Conservation (phyloP, 345 rosid genomes). For the Eucalyptus erythrocorys region DNA sequence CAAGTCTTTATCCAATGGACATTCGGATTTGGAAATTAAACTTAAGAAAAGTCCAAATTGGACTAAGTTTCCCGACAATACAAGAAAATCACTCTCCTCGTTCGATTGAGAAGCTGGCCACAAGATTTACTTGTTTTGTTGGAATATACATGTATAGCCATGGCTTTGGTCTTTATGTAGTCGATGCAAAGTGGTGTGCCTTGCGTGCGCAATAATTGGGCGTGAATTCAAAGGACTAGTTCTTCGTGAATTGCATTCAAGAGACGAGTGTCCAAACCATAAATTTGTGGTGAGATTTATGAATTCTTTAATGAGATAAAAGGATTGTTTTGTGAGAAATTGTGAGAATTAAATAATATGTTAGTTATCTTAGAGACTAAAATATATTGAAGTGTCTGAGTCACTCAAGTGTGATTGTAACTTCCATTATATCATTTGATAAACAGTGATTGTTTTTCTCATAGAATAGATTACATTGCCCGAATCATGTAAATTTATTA, state of each 20-base stretch:
- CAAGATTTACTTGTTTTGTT: background rate
- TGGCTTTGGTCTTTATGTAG: background rate
- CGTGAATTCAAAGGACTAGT: background rate
- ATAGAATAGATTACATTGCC: background rate
- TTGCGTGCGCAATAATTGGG: background rate
- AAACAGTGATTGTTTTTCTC: accelerated
- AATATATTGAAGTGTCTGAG: accelerated
- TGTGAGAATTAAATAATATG: background rate
- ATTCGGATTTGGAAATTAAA: background rate
- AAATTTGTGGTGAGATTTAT: background rate
- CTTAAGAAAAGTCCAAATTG: background rate
- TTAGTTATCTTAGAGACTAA: accelerated
- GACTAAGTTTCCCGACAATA: background rate
- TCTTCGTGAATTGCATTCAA: background rate
- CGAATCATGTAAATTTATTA: background rate
- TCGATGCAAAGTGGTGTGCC: background rate
- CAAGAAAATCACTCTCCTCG: background rate
- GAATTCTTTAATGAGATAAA: background rate
- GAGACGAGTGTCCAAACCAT: background rate
- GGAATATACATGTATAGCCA: background rate
- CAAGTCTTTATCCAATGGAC: background rate
- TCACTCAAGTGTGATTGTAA: background rate
- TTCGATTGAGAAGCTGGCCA: background rate
- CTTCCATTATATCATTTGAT: accelerated
- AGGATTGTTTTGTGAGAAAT: background rate